Conservation (phyloP, 495 filamentous ascomycete genomes). For the Filosporella fistucella region DNA sequence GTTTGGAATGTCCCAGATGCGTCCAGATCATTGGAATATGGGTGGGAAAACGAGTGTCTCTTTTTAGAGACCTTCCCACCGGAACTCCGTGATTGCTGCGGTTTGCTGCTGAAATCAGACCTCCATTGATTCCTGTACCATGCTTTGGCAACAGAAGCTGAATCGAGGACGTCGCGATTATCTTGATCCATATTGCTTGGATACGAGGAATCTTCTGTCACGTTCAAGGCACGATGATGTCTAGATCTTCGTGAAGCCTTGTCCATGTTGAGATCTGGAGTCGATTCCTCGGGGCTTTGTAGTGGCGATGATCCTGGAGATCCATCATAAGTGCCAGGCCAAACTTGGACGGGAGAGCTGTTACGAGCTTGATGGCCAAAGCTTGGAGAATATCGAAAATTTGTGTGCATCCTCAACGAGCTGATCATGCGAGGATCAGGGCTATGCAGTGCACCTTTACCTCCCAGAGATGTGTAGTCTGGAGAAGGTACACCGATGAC, state of each 20-base stretch:
- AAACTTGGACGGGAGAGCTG: constrained; percentile 20
- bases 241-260: background rate
- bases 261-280: background rate
- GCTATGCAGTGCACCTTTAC: background rate
- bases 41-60: background rate
- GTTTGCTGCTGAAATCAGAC: background rate
- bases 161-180: background rate
- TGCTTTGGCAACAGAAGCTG: background rate
- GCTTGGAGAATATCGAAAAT: constrained; percentile 25
- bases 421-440: constrained; percentile 24
- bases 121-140: background rate
- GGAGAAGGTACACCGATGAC: background rate
- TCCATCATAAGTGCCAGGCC: constrained; percentile 14
- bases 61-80: background rate
- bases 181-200: background rate
- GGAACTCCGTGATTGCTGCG: background rate
- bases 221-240: background rate
- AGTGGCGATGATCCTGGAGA: too few species aligned
- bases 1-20: background rate
- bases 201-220: background rate
- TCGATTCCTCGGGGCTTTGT: background rate
- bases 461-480: background rate
- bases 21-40: background rate
- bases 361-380: constrained; percentile 29
- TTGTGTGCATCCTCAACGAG: constrained; percentile 27